Base-by-base conservation (phyloP, 225 moss, liverwort and hornwort genomes). In the Physcomitrellopsis africana region DNA sequence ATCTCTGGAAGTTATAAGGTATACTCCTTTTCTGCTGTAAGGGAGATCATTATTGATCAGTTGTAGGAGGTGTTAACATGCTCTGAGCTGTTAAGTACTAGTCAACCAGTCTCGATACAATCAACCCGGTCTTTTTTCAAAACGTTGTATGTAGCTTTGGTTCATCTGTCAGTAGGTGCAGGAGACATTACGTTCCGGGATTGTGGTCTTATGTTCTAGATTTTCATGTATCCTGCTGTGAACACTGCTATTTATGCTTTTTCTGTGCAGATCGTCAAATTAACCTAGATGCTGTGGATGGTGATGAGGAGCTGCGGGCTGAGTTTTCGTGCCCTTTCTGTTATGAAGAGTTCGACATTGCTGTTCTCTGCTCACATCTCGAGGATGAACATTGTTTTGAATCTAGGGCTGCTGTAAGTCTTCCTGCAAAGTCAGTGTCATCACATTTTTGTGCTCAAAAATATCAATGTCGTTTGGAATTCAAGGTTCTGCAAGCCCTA, bases 361-460 rank as follows among this genome's bases (percentile, higher is more conserved):
- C 84, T 63, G 75, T 80, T 43, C 81, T 89, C 42, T 89, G 86
- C 79, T 86, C 89, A 42, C 89, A 89, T 75, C 84, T 86, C 46
- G 89, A 89, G 68, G 86, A 89, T 68, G 89, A 89, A 75, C 86
- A 89, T 80, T 86, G 81, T 72, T 89, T 84, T 76, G 86, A 89
- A 78, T 84, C 86, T 63, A 84, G 81, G 81, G 86, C 84, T 49
- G 86, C 78, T 66, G 89, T 89, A 76, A 84, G 87, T 65, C 13
- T 14, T 66, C 60, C 24, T 73, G 42, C 9, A 54, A 70, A 22
- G 62, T 27, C 7, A 37, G 22, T 49, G 20, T 67, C 56, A 10
- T 52, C 11, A 45, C 7, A 23, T n/a, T 32, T 68, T 56, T 23
- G 37, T 45, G 46, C 13, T 0, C 1, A 14, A 24, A 61, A 48